A percentile compares a stretch with the other conserved stretches of the same genome.
Evolutionary conservation across 345 rosid genomes (phyloP).

Genomic region (Eucalyptus coolabah): DNA sequence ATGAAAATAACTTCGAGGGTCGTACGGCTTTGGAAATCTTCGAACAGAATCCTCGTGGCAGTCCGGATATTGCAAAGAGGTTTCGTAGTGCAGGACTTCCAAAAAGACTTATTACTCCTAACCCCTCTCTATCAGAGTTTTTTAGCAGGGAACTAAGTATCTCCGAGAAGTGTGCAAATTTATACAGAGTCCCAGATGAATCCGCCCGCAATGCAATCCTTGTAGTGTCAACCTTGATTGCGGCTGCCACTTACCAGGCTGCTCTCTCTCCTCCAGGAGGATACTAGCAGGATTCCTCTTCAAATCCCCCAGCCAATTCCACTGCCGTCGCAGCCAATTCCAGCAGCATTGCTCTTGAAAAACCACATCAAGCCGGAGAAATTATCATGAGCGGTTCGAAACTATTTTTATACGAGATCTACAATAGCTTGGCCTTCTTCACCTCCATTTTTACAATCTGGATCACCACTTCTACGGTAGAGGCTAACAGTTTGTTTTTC

Average conservation of each 20-base stretch:
- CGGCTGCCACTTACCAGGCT: not conserved
- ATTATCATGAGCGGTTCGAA: not conserved
- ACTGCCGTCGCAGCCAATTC: not conserved
- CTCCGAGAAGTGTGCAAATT: not conserved
- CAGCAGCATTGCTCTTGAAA: not conserved
- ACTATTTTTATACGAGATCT: rapidly evolving
- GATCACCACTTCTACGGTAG: not conserved
- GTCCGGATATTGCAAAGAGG: too few species aligned
- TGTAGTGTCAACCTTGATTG: not conserved
- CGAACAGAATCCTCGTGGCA: too few species aligned
- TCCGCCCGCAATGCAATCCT: not conserved
- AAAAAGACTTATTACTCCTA: too few species aligned
- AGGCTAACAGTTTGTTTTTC: rapidly evolving
- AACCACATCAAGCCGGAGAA: not conserved
- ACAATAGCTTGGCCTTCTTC: rapidly evolving
- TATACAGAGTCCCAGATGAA: not conserved
- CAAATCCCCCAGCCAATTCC: not conserved
- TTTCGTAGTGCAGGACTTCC: too few species aligned
- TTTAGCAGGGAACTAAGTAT: not conserved
- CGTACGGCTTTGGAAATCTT: too few species aligned
- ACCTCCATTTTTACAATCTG: rapidly evolving
- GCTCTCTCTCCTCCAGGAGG: not conserved
- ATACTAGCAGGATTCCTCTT: not conserved
- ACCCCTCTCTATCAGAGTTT: too few species aligned
- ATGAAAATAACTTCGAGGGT: too few species aligned